Evolutionary conservation across 2,329 filamentous ascomycete species (phyloP).

Genomic region (Lecanosticta acicola): DNA sequence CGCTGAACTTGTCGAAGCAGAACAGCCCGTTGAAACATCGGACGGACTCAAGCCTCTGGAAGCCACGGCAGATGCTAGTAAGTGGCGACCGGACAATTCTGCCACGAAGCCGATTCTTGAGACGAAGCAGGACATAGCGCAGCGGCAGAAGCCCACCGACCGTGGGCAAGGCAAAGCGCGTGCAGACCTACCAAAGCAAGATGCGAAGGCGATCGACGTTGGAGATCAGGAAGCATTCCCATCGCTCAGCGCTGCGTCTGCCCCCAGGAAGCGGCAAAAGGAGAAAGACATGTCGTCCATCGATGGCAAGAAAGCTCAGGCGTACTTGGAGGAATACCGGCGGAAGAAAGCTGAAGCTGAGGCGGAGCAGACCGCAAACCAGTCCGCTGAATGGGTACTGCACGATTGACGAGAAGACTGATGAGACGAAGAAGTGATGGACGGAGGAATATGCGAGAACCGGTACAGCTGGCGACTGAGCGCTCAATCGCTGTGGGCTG

Average conservation of each 20-base stretch:
- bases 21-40: slow-evolving; percentile 5
- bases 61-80: background rate
- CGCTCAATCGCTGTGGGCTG: no score
- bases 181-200: slow-evolving; percentile 1
- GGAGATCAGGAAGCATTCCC: slow-evolving; percentile 26
- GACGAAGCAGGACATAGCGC: background rate
- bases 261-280: slow-evolving; percentile 15
- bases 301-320: slow-evolving; percentile 23
- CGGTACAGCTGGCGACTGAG: no score
- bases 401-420: no score
- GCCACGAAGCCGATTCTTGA: background rate
- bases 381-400: slow-evolving; percentile 25
- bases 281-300: slow-evolving; percentile 21
- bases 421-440: no score
- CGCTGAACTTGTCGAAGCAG: slow-evolving; percentile 13
- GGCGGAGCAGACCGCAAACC: slow-evolving; percentile 24
- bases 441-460: no score
- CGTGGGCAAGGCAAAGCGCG: slow-evolving; percentile 1
- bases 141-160: background rate
- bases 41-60: slow-evolving; percentile 5
- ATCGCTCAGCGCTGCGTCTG: slow-evolving; percentile 18
- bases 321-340: slow-evolving; percentile 24
- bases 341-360: slow-evolving; percentile 25
- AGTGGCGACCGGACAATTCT: background rate
- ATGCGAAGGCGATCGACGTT: slow-evolving; percentile 13